Evolutionary conservation across 176 grass and related monocot genomes (phyloP).

Genomic region (Elymus sibiricus): DNA sequence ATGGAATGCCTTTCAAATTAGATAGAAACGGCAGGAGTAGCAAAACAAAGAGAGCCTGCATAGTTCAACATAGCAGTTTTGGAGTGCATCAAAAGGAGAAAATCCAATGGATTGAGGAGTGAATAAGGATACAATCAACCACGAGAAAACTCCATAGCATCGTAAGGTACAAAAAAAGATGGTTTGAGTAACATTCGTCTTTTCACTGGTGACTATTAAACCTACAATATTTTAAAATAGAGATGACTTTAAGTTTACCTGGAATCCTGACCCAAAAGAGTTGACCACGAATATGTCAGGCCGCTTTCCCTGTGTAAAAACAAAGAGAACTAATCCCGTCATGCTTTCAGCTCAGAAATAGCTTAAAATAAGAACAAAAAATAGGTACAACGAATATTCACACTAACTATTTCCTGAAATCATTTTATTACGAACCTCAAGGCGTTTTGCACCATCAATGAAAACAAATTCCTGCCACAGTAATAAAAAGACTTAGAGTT

Average conservation of each 20-base stretch:
- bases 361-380: neutral
- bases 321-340: neutral
- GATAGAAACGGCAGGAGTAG: slow-evolving; percentile 86
- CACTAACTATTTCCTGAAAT: neutral
- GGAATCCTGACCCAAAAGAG: slow-evolving; percentile 95
- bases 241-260: slow-evolving; percentile 46
- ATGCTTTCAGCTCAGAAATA: neutral
- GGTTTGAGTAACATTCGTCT: neutral
- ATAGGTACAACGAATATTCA: neutral
- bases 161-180: neutral
- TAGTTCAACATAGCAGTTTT: slow-evolving; percentile 25
- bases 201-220: slow-evolving; percentile 10
- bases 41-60: slow-evolving; percentile 93
- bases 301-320: slow-evolving; percentile 60
- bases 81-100: slow-evolving; percentile 8
- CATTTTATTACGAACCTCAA: slow-evolving; percentile 59
- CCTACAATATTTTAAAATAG: slow-evolving; percentile 4
- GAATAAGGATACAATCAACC: neutral
- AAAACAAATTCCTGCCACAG: slow-evolving; percentile 84
- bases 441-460: slow-evolving; percentile 79
- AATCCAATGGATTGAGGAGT: slow-evolving; percentile 8
- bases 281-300: slow-evolving; percentile 97
- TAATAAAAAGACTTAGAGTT: slow-evolving; percentile 14
- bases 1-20: slow-evolving; percentile 85
- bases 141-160: neutral